phyloP scores from a whole-genome alignment of 345 rosid genomes.

The Rhizophora apiculata region DNA sequence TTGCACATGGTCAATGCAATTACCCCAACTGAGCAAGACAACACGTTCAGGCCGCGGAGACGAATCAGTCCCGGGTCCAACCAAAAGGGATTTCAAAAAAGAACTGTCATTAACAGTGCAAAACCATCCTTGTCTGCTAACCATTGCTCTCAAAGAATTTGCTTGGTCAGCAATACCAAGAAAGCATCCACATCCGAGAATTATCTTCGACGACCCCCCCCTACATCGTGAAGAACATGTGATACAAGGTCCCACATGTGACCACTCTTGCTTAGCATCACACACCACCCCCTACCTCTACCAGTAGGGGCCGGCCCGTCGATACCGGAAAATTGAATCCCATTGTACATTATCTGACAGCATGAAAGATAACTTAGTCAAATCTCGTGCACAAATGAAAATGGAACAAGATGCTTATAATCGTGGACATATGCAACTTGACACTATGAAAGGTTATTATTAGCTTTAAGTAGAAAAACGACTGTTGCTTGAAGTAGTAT shows the following conservation, averaged over 20 bases:
- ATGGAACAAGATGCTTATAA: background rate
- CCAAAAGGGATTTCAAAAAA: too few species aligned
- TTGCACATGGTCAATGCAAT: too few species aligned
- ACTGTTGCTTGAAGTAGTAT: constrained; percentile 13
- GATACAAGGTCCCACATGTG: constrained; percentile 45
- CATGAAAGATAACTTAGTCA: constrained; percentile 9
- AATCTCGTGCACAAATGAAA: constrained; percentile 7
- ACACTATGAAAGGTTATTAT: background rate
- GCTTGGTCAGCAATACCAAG: too few species aligned
- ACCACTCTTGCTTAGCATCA: constrained; percentile 30
- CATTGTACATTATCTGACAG: constrained; percentile 25
- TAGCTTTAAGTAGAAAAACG: background rate
- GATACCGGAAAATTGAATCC: constrained; percentile 24
- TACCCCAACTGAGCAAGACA: too few species aligned
- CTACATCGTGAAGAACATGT: constrained; percentile 40
- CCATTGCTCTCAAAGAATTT: too few species aligned
- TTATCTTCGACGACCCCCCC: too few species aligned
- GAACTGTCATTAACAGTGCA: too few species aligned
- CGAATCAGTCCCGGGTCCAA: too few species aligned
- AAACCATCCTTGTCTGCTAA: too few species aligned
- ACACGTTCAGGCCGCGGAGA: too few species aligned
- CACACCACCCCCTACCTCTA: constrained; percentile 6
- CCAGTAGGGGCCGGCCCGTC: constrained; percentile 57
- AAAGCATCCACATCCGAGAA: too few species aligned
- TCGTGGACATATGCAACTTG: background rate